These are phyloP conservation scores for Paecilomyces sp. DNA, from an alignment of 2,329 filamentous ascomycete species.

Conservation along the genomic window DNA sequence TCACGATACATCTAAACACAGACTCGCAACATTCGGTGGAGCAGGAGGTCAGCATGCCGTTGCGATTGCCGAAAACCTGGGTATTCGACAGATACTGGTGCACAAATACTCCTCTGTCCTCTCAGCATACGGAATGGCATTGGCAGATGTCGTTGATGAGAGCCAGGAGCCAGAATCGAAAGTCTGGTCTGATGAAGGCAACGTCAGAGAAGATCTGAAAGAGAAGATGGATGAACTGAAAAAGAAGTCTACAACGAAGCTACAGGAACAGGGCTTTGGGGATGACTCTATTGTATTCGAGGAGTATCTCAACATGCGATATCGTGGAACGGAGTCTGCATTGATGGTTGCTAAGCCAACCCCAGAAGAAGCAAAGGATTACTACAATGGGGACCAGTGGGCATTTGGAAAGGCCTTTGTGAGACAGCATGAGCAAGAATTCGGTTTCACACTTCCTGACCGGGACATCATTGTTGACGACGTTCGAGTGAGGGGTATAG, in stretches of 20 bases:
- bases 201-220: constrained; percentile 56
- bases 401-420: constrained; percentile 80
- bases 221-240: constrained; percentile 73
- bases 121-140: constrained; percentile 84
- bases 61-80: constrained; percentile 77
- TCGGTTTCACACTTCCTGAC: constrained; percentile 80
- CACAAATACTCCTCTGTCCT: constrained; percentile 84
- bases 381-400: constrained; percentile 63
- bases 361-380: constrained; percentile 52
- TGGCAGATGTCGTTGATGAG: constrained; percentile 85
- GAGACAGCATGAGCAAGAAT: constrained; percentile 83
- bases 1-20: constrained; percentile 77
- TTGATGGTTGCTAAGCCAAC: constrained; percentile 79
- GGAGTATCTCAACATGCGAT: constrained; percentile 90
- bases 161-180: constrained; percentile 63
- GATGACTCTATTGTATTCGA: constrained; percentile 72
- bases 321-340: constrained; percentile 82
- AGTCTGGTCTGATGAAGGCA: constrained; percentile 51
- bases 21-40: constrained; percentile 80
- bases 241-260: constrained; percentile 59
- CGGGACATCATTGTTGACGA: constrained; percentile 87
- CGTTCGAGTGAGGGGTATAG: constrained; percentile 79
- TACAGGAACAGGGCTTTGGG: constrained; percentile 72
- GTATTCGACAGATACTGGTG: constrained; percentile 73
- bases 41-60: constrained; percentile 87